Evolutionary conservation across 169 alveolate species (phyloP).

Genomic region (Cryptosporidium tyzzeri): DNA sequence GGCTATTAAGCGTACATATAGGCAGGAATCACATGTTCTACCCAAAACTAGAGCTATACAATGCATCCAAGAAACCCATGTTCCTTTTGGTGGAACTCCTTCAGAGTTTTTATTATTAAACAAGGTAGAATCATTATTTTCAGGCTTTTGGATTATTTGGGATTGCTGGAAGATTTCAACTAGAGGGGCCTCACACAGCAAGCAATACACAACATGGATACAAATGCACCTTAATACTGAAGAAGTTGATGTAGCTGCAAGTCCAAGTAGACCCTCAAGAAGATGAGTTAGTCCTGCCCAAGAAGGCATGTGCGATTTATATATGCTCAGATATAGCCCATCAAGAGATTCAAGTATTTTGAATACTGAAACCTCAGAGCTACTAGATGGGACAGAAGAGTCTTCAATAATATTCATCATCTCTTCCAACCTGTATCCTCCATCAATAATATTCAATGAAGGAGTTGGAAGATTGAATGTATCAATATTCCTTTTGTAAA

Average conservation of each 20-base stretch:
- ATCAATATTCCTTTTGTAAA: neutral
- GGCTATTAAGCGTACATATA: conserved; percentile 44
- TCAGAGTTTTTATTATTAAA: neutral
- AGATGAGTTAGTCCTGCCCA: conserved; percentile 68
- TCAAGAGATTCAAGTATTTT: conserved; percentile 40
- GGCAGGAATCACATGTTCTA: conserved; percentile 66
- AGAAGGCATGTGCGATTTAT: conserved; percentile 74
- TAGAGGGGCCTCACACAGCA: conserved; percentile 59
- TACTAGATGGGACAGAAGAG: conserved; percentile 3
- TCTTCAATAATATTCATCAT: conserved; percentile 64
- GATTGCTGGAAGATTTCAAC: conserved; percentile 44
- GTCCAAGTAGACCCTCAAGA: conserved; percentile 69
- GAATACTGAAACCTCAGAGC: conserved; percentile 50
- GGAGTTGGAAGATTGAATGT: neutral
- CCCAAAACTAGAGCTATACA: conserved; percentile 63
- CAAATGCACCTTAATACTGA: conserved; percentile 54
- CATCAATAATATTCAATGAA: conserved; percentile 30
- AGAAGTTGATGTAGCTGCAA: conserved; percentile 66
- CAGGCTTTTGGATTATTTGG: neutral
- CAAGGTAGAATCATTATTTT: neutral
- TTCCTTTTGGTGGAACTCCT: conserved; percentile 52
- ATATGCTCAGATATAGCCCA: conserved; percentile 38
- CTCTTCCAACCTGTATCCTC: conserved; percentile 50
- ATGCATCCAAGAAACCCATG: conserved; percentile 75
- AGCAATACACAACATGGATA: conserved; percentile 48